Evolutionary conservation across 306 rosid species (phyloP).

Genomic region (Trifolium pratense): DNA sequence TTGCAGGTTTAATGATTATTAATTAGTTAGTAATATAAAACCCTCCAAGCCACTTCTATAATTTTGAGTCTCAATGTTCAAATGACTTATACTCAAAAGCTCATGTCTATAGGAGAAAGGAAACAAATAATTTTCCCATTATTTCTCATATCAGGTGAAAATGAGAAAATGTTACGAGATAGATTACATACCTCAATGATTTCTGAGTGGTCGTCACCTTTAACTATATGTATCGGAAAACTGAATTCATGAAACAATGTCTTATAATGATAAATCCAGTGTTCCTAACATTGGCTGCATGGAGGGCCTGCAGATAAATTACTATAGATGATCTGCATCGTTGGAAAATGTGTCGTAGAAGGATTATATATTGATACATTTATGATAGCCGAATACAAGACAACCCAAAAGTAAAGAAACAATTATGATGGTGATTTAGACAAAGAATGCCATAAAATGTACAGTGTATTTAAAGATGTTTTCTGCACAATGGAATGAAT

Average conservation of each 20-base stretch:
- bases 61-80: slow-evolving; percentile 24
- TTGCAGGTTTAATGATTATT: neutral
- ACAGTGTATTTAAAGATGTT: too few species aligned
- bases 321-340: slow-evolving; percentile 29
- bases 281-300: slow-evolving; percentile 75
- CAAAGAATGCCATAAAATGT: too few species aligned
- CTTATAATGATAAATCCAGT: slow-evolving; percentile 72
- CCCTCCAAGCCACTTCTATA: slow-evolving; percentile 8
- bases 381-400: neutral
- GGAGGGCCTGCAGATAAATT: slow-evolving; percentile 61
- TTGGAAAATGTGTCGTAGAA: slow-evolving; percentile 5
- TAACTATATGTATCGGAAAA: slow-evolving; percentile 60
- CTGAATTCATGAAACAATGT: slow-evolving; percentile 66
- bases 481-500: neutral
- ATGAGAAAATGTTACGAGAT: neutral
- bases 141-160: slow-evolving; percentile 22
- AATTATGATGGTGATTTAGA: too few species aligned
- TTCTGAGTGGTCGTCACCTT: slow-evolving; percentile 58
- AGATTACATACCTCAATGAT: slow-evolving; percentile 60
- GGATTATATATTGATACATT: slow-evolving; percentile 14
- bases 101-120: slow-evolving; percentile 8
- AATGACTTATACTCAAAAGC: slow-evolving; percentile 12
- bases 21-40: slow-evolving; percentile 1
- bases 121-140: neutral
- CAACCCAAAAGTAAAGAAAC: neutral